Evolutionary conservation across 2,329 filamentous ascomycete genomes (phyloP), one percentile per base, ranked within the genome.

Genomic region (Monosporascus sp.): DNA sequence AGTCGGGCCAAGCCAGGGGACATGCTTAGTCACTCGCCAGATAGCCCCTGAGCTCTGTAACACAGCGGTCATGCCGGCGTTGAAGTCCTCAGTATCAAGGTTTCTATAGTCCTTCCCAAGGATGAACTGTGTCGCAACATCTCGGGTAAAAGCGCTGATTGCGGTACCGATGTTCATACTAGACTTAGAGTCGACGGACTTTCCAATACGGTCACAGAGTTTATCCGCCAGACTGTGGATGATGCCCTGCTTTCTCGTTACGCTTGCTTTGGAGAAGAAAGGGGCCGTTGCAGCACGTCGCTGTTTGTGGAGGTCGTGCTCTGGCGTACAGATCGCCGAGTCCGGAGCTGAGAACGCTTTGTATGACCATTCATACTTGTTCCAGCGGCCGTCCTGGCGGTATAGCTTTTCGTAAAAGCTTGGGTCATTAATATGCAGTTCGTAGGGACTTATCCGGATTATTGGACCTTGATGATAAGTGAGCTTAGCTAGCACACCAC

Each of bases 261-360:
- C 53, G 6, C 49, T 56, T 17, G 36, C 42, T 42, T 57, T 57
- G 6, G 55, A 57, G 53, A 57, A 56, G 48, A 50, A 56, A 6
- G 49, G 49, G 20, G 20, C 49, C 6, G 54, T 14, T 7, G 54
- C 44, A 9, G n/a, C 42, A 20, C 56, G 54, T 15, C 51, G 56
- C 18, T 22, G 20, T 42, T 45, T 54, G 37, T 57, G 56, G 5
- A 48, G 14, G 27, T 24, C 37, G 31, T 58, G 54, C 7, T 51
- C 41, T 4, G 50, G 25, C 6, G 48, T 49, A 5, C 18, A 37
- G 48, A 56, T n/a, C 8, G 47, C 51, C 3, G 52, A 49, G 22
- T 48, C 51, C 27, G 47, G 27, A 3, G 52, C 50, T 1, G 38
- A 49, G 20, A 54, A 56, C 18, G 54, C 54, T 42, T 57, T 51